Percentiles rank a stretch among this genome's conserved stretches.
Conservation (phyloP, 495 filamentous ascomycete species). For the Xanthoparmelia taractica region DNA sequence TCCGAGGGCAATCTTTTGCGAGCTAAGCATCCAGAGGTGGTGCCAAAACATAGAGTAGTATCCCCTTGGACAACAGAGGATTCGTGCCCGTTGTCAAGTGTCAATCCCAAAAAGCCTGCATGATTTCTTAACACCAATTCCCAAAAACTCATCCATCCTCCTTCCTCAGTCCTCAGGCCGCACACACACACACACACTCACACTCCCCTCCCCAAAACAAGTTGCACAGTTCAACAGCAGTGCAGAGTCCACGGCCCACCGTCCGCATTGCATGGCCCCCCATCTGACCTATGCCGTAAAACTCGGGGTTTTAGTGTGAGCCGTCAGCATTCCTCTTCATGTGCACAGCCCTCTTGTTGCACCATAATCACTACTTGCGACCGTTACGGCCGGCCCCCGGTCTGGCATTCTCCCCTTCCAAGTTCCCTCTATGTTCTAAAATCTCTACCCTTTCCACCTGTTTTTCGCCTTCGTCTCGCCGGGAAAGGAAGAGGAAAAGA, state of each 20-base stretch:
- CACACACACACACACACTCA: neutral
- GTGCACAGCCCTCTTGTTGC: slow-evolving; percentile 6
- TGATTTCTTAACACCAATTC: neutral
- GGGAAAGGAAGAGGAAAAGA: neutral
- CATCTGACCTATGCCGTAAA: slow-evolving; percentile 3
- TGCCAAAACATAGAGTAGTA: neutral
- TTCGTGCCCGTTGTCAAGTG: neutral
- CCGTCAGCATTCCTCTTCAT: slow-evolving; percentile 8
- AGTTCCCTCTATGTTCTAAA: neutral
- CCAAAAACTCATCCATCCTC: neutral
- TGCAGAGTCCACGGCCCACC: neutral
- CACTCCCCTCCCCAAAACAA: neutral
- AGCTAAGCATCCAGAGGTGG: neutral
- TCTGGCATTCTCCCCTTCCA: neutral
- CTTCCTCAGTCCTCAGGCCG: neutral
- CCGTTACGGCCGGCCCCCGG: neutral
- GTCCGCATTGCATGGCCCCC: neutral
- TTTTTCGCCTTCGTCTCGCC: neutral
- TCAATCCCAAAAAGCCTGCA: neutral
- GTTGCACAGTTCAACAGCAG: no score
- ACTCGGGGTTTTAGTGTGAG: slow-evolving; percentile 6
- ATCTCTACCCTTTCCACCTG: neutral
- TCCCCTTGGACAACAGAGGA: neutral
- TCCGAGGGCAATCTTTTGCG: slow-evolving; percentile 3
- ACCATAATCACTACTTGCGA: slow-evolving; percentile 7